Percentiles rank a stretch among this genome's conserved stretches.
Conservation (phyloP, 2,329 filamentous ascomycete species). For the Didymella sp. region DNA sequence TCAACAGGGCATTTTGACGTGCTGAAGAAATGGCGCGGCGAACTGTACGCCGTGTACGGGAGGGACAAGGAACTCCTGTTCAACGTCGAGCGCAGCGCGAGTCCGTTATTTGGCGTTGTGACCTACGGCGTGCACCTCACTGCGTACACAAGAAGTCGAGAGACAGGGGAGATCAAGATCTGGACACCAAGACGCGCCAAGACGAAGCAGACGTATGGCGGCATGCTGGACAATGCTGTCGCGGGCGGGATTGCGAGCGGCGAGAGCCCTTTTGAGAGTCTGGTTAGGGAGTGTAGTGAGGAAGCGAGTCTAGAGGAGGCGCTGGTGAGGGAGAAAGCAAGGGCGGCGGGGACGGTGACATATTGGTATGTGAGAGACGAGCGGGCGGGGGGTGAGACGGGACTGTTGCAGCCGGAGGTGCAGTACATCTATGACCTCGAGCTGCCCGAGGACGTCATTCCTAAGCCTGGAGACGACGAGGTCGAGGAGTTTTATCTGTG, state of each 20-base stretch:
- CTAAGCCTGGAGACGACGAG: slow-evolving; percentile 83
- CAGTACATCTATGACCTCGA: slow-evolving; percentile 92
- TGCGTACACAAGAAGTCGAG: slow-evolving; percentile 46
- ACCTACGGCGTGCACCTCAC: slow-evolving; percentile 54
- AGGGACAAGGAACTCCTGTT: slow-evolving; percentile 50
- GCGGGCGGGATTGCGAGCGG: slow-evolving; percentile 84
- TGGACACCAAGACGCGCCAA: slow-evolving; percentile 83
- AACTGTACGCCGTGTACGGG: slow-evolving; percentile 53
- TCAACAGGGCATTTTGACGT: slow-evolving; percentile 75
- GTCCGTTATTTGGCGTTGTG: slow-evolving; percentile 53
- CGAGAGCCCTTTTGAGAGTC: slow-evolving; percentile 79
- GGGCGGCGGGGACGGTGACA: slow-evolving; percentile 73
- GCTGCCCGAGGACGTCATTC: slow-evolving; percentile 71
- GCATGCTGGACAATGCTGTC: slow-evolving; percentile 95
- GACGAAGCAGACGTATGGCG: slow-evolving; percentile 83
- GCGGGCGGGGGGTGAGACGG: slow-evolving; percentile 78
- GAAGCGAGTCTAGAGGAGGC: slow-evolving; percentile 81
- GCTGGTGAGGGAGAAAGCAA: slow-evolving; percentile 67
- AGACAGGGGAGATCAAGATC: slow-evolving; percentile 68
- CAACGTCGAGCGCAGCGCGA: slow-evolving; percentile 52
- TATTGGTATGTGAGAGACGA: slow-evolving; percentile 84
- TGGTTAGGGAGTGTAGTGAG: slow-evolving; percentile 86
- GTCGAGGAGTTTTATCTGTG: slow-evolving; percentile 84
- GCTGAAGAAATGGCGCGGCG: slow-evolving; percentile 59
- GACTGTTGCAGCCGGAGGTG: slow-evolving; percentile 85